Evolutionary conservation across 495 filamentous ascomycete species (phyloP).

Genomic region (Pseudomonodictys pantanalensis): DNA sequence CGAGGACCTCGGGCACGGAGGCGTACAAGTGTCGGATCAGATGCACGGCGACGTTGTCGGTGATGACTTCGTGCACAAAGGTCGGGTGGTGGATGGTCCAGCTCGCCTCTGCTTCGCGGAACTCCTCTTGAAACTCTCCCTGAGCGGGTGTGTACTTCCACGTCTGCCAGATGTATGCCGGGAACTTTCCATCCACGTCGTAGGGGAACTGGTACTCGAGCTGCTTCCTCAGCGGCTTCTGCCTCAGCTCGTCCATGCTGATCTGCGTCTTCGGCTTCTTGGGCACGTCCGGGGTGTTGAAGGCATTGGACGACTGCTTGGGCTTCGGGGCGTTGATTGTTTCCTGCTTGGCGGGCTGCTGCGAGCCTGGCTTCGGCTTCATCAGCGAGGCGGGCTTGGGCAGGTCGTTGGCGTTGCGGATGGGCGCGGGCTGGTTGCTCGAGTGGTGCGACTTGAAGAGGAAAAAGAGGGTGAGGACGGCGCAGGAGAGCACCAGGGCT

Average conservation of each 20-base stretch:
- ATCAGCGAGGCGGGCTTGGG: slow-evolving; percentile 34
- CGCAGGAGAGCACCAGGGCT: slow-evolving; percentile 64
- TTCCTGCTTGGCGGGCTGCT: slow-evolving; percentile 27
- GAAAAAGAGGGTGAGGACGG: slow-evolving; percentile 67
- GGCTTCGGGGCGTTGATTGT: slow-evolving; percentile 5
- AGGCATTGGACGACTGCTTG: slow-evolving; percentile 9
- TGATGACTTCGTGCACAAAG: slow-evolving; percentile 94
- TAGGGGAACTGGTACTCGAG: slow-evolving; percentile 93
- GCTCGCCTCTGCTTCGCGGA: slow-evolving; percentile 79
- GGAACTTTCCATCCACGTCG: slow-evolving; percentile 80
- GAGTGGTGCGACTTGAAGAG: slow-evolving; percentile 64
- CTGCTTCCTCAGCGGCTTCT: slow-evolving; percentile 68
- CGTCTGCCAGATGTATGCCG: slow-evolving; percentile 98
- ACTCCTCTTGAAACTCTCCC: slow-evolving; percentile 68
- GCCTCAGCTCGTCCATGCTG: slow-evolving; percentile 37
- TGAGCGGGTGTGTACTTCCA: slow-evolving; percentile 89
- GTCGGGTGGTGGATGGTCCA: slow-evolving; percentile 88
- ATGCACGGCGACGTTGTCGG: slow-evolving; percentile 79
- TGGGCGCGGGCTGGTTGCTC: slow-evolving; percentile 24
- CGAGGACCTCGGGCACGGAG: slow-evolving; percentile 83
- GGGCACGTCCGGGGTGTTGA: slow-evolving; percentile 23
- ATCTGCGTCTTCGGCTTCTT: slow-evolving; percentile 49
- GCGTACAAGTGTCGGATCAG: slow-evolving; percentile 83
- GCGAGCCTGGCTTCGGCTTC: slow-evolving; percentile 19
- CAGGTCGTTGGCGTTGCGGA: slow-evolving; percentile 33